Evolutionary conservation across 2,329 filamentous ascomycete genomes (phyloP).

Genomic region (Fusarium tanahbumbuense): DNA sequence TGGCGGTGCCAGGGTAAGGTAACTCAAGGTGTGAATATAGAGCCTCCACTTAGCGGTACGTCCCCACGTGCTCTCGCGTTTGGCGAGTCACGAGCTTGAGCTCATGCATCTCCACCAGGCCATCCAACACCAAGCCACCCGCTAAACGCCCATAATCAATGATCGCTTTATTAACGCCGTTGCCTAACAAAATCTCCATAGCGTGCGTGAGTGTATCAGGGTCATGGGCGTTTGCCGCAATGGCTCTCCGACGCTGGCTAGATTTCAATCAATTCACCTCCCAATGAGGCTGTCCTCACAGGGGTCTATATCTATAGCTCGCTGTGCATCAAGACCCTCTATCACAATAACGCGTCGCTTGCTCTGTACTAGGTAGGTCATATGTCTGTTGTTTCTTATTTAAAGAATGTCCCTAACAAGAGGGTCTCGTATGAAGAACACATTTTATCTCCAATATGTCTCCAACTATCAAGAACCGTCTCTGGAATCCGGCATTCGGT

Average conservation of each 20-base stretch:
- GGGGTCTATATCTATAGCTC: conserved; percentile 40
- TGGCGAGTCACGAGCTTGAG: not conserved
- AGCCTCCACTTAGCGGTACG: conserved; percentile 35
- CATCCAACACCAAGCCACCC: conserved; percentile 16
- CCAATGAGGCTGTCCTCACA: conserved; percentile 39
- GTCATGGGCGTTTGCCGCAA: conserved; percentile 43
- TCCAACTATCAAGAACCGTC: conserved; percentile 25
- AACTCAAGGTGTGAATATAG: conserved; percentile 34
- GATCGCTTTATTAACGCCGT: conserved; percentile 45
- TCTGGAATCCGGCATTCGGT: conserved; percentile 49
- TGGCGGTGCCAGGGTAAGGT: conserved; percentile 25
- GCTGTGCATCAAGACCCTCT: conserved; percentile 47
- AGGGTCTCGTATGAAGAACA: conserved; percentile 9
- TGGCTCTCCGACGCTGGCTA: conserved; percentile 39
- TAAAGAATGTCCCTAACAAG: conserved; percentile 24
- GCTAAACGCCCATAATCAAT: conserved; percentile 28
- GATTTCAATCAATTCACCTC: conserved; percentile 20
- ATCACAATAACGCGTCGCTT: conserved; percentile 26
- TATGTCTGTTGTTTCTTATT: not conserved
- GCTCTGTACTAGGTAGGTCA: conserved; percentile 32
- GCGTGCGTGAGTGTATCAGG: conserved; percentile 35
- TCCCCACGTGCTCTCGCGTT: conserved; percentile 51
- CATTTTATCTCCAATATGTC: conserved; percentile 33
- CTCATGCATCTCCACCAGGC: conserved; percentile 5
- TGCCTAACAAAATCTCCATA: conserved; percentile 46